Conservation (phyloP, 106 monocot genomes). For the Dendrobium catenatum region DNA sequence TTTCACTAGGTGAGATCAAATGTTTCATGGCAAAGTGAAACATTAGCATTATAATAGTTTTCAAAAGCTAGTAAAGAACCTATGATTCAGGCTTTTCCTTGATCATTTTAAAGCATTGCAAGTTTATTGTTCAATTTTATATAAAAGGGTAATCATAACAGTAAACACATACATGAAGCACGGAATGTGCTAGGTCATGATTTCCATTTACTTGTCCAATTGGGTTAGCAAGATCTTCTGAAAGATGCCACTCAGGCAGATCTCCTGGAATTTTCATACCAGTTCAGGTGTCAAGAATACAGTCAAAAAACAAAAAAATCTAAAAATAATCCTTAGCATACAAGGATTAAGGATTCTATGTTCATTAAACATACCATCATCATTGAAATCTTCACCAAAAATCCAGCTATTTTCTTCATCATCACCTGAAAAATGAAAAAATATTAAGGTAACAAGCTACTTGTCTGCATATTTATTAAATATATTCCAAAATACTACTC, state of each 20-base stretch:
- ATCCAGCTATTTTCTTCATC: conserved; percentile 89
- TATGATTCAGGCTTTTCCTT: not conserved
- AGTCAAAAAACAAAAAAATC: not conserved
- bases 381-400: conserved; percentile 45
- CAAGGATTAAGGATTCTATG: not conserved
- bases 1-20: not conserved
- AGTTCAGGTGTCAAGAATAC: not conserved
- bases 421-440: conserved; percentile 25
- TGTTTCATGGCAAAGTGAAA: not conserved
- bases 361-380: conserved; percentile 16
- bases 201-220: conserved; percentile 69
- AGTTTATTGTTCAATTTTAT: not conserved
- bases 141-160: not conserved
- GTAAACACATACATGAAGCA: conserved; percentile 47
- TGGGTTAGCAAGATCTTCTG: conserved; percentile 42
- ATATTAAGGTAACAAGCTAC: not conserved
- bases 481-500: not conserved
- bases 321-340: not conserved
- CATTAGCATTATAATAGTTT: not conserved
- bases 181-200: conserved; percentile 52
- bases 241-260: conserved; percentile 43
- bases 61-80: not conserved
- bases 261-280: conserved; percentile 21
- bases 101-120: not conserved
- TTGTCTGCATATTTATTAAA: not conserved